These are phyloP conservation scores for Neofusicoccum sp. DNA, from an alignment of 2,329 filamentous ascomycete species.

Conservation along the genomic window DNA sequence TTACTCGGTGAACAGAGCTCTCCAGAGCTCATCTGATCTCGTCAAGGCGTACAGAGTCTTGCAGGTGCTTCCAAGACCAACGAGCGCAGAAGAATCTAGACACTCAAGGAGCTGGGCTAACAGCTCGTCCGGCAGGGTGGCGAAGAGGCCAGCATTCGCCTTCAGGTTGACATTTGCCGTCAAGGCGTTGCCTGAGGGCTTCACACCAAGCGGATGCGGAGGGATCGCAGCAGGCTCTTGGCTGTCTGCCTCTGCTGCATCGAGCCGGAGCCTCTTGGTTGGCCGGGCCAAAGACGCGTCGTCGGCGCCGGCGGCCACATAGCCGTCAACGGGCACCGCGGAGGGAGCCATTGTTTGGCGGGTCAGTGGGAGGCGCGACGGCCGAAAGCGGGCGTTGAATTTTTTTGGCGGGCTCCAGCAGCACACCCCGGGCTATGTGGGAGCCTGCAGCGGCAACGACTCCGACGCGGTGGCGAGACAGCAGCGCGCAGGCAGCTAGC, in stretches of 20 bases:
- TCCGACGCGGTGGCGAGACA: constrained; percentile 6
- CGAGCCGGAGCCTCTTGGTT: constrained; percentile 19
- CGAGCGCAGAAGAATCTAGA: constrained; percentile 65
- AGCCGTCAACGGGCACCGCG: constrained; percentile 21
- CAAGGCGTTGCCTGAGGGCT: constrained; percentile 83
- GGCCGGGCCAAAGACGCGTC: constrained; percentile 18
- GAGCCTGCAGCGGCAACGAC: constrained; percentile 9
- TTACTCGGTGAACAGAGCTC: constrained; percentile 79
- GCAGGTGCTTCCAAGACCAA: constrained; percentile 74
- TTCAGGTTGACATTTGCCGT: constrained; percentile 69
- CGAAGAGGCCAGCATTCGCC: constrained; percentile 65
- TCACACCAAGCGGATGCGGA: constrained; percentile 79
- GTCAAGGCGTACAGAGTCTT: constrained; percentile 86
- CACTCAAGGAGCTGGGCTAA: constrained; percentile 74
- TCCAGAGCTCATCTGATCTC: constrained; percentile 85
- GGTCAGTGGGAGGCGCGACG: background rate
- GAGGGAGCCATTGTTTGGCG: constrained; percentile 20
- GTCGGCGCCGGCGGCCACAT: background rate
- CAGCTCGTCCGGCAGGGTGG: constrained; percentile 76
- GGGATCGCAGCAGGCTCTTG: constrained; percentile 64
- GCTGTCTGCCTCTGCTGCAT: constrained; percentile 22
- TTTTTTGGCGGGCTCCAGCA: constrained; percentile 1
- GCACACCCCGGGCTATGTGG: background rate
- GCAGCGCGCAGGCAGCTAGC: background rate
- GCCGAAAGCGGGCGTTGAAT: background rate